Evolutionary conservation across 2,329 filamentous ascomycete species (phyloP).

Genomic region (Exserohilum turcica): DNA sequence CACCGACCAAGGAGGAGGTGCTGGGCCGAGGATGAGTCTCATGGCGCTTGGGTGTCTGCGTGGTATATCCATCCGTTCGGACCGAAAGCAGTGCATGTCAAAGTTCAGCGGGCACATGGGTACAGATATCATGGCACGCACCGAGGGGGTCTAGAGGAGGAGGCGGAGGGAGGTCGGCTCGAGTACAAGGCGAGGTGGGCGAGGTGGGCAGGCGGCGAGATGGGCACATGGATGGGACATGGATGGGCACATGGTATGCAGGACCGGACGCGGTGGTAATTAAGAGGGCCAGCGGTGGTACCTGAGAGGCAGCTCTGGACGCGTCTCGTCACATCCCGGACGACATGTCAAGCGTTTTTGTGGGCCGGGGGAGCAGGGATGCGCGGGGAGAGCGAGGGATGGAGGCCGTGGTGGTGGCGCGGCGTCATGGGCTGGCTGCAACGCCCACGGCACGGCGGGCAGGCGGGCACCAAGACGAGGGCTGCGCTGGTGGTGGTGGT

Average conservation of each 20-base stretch:
- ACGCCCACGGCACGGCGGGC: not conserved
- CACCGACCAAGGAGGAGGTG: conserved; percentile 54
- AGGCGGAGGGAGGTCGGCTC: too few relatives aligned
- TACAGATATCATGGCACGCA: conserved; percentile 22
- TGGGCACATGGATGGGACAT: not conserved
- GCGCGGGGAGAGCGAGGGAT: conserved; percentile 12
- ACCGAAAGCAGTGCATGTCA: conserved; percentile 5
- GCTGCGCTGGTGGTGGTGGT: too few relatives aligned
- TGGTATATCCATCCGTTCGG: conserved; percentile 3
- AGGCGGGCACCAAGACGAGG: too few relatives aligned
- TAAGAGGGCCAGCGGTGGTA: conserved; percentile 4
- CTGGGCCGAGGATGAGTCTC: conserved; percentile 39
- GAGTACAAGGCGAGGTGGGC: not conserved
- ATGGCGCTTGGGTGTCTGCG: not conserved
- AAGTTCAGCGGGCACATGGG: conserved; percentile 5
- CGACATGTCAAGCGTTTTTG: conserved; percentile 25
- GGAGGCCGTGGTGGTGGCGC: conserved; percentile 15
- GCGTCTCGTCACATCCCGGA: conserved; percentile 18
- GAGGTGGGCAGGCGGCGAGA: conserved; percentile 2
- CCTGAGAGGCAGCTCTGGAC: conserved; percentile 27
- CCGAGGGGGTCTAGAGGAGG: too few relatives aligned
- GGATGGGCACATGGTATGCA: not conserved
- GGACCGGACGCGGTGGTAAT: conserved; percentile 9
- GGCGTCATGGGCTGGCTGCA: conserved; percentile 16
- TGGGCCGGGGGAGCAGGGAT: conserved; percentile 23